Evolutionary conservation across 176 grass and related monocot species (phyloP).

Genomic region (Puccinellia tenuiflora): DNA sequence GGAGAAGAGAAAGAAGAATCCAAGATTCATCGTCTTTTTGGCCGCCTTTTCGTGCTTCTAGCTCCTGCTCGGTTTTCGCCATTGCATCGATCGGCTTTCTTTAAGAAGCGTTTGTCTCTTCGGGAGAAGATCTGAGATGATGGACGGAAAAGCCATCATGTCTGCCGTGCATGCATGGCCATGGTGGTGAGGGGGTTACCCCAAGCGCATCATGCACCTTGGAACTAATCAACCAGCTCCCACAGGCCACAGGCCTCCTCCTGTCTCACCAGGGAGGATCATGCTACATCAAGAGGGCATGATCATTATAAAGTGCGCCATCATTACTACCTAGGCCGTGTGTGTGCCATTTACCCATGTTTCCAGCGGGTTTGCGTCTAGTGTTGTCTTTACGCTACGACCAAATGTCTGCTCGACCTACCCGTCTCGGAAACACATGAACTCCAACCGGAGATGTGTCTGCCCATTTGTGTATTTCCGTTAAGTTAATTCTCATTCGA

Average conservation of each 20-base stretch:
- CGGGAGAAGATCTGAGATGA: slow-evolving; percentile 22
- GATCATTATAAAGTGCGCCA: slow-evolving; percentile 19
- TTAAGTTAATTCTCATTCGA: no score
- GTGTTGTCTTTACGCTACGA: not conserved
- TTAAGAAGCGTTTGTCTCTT: slow-evolving; percentile 38
- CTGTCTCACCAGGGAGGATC: slow-evolving; percentile 37
- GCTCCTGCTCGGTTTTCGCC: no score
- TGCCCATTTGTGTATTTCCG: not conserved
- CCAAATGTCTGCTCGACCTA: not conserved
- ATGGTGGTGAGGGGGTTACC: no score
- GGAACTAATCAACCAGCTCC: slow-evolving; percentile 7
- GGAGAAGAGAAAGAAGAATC: slow-evolving; percentile 33
- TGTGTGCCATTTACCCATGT: slow-evolving; percentile 21
- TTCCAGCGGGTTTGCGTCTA: not conserved
- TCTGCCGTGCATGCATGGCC: not conserved
- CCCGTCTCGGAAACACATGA: no score
- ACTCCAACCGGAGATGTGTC: not conserved
- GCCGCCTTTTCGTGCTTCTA: not conserved
- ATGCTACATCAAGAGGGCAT: slow-evolving; percentile 19
- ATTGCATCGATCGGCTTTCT: slow-evolving; percentile 9
- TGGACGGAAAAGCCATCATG: slow-evolving; percentile 15
- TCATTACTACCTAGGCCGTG: slow-evolving; percentile 22
- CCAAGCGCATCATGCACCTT: slow-evolving; percentile 12
- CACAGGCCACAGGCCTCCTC: slow-evolving; percentile 13
- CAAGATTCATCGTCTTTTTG: slow-evolving; percentile 36